phyloP scores from a whole-genome alignment of 148 eudicot species.

The Mesembryanthemum crystallinum region DNA sequence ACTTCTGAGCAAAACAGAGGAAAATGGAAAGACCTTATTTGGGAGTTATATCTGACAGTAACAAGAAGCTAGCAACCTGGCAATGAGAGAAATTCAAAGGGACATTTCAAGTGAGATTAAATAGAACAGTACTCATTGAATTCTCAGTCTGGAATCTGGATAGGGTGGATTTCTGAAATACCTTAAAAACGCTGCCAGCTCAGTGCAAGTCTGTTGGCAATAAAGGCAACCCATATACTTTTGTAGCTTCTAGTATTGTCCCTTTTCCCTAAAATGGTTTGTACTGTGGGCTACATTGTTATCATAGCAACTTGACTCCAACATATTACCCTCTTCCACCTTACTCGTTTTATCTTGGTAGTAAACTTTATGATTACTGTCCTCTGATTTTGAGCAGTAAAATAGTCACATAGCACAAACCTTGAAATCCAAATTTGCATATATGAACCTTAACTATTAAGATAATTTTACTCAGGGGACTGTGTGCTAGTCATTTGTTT shows the following conservation, averaged over 20 bases:
- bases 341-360: not conserved
- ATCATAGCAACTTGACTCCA: not conserved
- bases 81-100: not conserved
- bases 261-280: too few relatives aligned
- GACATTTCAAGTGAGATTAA: too few relatives aligned
- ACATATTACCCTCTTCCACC: not conserved
- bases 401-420: too few relatives aligned
- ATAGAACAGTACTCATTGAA: not conserved
- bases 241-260: too few relatives aligned
- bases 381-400: not conserved
- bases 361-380: not conserved
- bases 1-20: not conserved
- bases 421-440: not conserved
- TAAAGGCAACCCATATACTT: too few relatives aligned
- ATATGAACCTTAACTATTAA: not conserved
- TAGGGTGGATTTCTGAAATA: not conserved
- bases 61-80: not conserved
- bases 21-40: not conserved
- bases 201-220: too few relatives aligned
- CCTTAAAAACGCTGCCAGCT: not conserved
- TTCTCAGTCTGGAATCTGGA: not conserved
- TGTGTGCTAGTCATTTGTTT: not conserved
- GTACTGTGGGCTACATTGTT: not conserved
- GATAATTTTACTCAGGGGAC: not conserved
- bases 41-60: not conserved